phyloP scores from a whole-genome alignment of 2,329 filamentous ascomycete genomes.

The Alternaria angustiovoidea region DNA sequence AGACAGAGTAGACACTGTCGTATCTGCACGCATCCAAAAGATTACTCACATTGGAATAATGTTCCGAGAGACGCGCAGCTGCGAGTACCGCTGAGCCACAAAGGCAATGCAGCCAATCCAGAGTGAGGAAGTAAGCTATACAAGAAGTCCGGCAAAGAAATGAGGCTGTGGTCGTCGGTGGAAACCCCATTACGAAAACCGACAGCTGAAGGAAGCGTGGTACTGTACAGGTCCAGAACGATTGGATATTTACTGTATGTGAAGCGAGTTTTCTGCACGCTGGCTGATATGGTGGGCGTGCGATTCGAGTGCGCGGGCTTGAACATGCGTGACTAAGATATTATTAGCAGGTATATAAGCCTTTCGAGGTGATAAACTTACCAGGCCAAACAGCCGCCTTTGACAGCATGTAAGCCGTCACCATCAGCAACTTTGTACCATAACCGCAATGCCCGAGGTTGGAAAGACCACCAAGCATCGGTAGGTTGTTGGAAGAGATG shows the following conservation, averaged over 20 bases:
- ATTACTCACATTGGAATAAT: neutral
- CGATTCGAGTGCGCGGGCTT: slow-evolving; percentile 70
- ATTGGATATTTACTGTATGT: slow-evolving; percentile 36
- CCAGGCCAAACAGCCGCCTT: slow-evolving; percentile 93
- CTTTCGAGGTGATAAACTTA: slow-evolving; percentile 56
- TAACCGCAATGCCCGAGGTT: slow-evolving; percentile 72
- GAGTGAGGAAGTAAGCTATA: slow-evolving; percentile 10
- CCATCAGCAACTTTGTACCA: slow-evolving; percentile 81
- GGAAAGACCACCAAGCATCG: slow-evolving; percentile 62
- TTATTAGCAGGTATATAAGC: slow-evolving; percentile 32
- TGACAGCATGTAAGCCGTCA: slow-evolving; percentile 86
- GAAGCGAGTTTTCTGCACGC: slow-evolving; percentile 61
- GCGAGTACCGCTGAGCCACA: neutral
- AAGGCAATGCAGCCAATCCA: neutral
- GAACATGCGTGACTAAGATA: slow-evolving; percentile 69
- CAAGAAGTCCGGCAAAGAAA: slow-evolving; percentile 1
- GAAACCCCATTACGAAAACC: neutral
- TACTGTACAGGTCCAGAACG: slow-evolving; percentile 31
- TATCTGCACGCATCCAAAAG: neutral
- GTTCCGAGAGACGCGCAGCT: neutral
- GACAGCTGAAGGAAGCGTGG: neutral
- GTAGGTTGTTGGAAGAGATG: slow-evolving; percentile 57
- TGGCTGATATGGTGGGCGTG: slow-evolving; percentile 71
- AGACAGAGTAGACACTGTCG: neutral
- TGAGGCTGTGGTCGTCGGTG: neutral